These are phyloP conservation scores for Fusarium nodosum DNA, from an alignment of 2,329 filamentous ascomycete species.

Conservation along the genomic window DNA sequence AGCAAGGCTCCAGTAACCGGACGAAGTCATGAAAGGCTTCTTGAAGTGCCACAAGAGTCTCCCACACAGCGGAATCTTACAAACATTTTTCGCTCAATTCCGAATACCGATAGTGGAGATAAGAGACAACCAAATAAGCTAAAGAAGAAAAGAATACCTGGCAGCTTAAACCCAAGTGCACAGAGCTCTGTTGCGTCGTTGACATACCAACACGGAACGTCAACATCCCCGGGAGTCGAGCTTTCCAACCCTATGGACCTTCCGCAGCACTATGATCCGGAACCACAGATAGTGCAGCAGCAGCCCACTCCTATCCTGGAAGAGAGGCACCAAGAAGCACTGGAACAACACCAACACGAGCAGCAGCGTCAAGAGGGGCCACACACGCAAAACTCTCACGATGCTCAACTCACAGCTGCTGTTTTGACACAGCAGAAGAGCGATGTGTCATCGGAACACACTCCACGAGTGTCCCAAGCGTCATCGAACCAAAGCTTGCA, in stretches of 20 bases:
- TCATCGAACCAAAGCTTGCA: slow-evolving; percentile 59
- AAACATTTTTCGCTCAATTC: slow-evolving; percentile 78
- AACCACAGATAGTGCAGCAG: slow-evolving; percentile 32
- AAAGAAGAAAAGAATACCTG: slow-evolving; percentile 84
- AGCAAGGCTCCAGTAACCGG: slow-evolving; percentile 53
- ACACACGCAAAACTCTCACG: slow-evolving; percentile 35
- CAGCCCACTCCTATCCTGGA: slow-evolving; percentile 44
- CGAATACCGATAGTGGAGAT: slow-evolving; percentile 70
- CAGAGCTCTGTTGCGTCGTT: slow-evolving; percentile 90
- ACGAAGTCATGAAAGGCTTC: slow-evolving; percentile 64
- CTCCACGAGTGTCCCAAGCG: slow-evolving; percentile 62
- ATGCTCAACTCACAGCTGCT: slow-evolving; percentile 37
- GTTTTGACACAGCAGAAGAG: slow-evolving; percentile 41
- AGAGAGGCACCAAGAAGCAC: slow-evolving; percentile 37
- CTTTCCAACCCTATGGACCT: slow-evolving; percentile 62
- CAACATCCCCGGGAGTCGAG: slow-evolving; percentile 64
- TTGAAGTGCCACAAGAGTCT: slow-evolving; percentile 58
- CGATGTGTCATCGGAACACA: slow-evolving; percentile 61
- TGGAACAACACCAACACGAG: slow-evolving; percentile 36
- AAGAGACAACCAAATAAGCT: slow-evolving; percentile 89
- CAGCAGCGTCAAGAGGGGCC: slow-evolving; percentile 19
- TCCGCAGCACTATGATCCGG: slow-evolving; percentile 37
- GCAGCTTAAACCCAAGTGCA: slow-evolving; percentile 84
- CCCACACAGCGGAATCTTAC: slow-evolving; percentile 76
- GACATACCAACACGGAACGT: slow-evolving; percentile 57